Evolutionary conservation across 192 early-diverging fungal genomes (phyloP).

Genomic region (Backusella tuberculispora): DNA sequence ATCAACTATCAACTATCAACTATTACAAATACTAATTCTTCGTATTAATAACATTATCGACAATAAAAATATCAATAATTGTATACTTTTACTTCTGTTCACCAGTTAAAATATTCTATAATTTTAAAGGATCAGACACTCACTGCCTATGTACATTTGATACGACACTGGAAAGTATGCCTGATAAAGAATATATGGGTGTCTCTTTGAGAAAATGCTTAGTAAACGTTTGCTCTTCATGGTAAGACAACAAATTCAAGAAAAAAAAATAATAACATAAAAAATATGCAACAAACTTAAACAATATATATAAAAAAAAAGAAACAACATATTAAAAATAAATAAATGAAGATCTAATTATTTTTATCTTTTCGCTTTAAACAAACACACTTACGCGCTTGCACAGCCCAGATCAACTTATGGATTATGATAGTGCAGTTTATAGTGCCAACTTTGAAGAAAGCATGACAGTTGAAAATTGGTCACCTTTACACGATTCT

Average conservation of each 20-base stretch:
- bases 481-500: neutral
- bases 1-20: neutral
- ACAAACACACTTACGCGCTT: neutral
- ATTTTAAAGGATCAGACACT: conserved; percentile 18
- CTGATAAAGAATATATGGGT: neutral
- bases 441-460: conserved; percentile 36
- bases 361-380: neutral
- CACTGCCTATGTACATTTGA: conserved; percentile 21
- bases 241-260: conserved; percentile 4
- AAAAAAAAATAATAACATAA: neutral
- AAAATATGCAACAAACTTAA: neutral
- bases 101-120: conserved; percentile 20
- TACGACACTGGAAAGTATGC: neutral
- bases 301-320: neutral
- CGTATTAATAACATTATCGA: no score
- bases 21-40: no score
- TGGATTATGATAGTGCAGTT: conserved; percentile 23
- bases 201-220: conserved; percentile 17
- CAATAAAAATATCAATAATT: neutral
- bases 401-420: conserved; percentile 30
- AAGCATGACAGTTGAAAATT: conserved; percentile 2
- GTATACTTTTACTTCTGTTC: neutral
- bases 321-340: neutral
- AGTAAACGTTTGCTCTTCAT: conserved; percentile 19
- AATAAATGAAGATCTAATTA: neutral